Evolutionary conservation across 2,329 filamentous ascomycete genomes (phyloP).

Genomic region (Neurospora sp.): DNA sequence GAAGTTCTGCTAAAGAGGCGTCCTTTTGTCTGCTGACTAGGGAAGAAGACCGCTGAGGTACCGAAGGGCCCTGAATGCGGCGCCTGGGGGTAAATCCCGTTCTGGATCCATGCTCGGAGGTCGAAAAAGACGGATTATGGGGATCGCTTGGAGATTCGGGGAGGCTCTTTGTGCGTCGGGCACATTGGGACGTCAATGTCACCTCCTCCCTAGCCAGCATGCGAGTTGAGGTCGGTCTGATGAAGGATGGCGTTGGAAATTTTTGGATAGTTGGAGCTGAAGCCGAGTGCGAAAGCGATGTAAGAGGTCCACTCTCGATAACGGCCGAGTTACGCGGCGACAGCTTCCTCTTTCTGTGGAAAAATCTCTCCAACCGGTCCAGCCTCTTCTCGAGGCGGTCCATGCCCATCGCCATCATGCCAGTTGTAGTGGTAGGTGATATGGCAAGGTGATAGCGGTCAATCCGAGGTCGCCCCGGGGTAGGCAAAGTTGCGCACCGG

Average conservation of each 20-base stretch:
- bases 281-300: not conserved
- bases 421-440: not conserved
- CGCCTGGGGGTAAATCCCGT: not conserved
- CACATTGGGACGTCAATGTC: slow-evolving; percentile 5
- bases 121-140: not conserved
- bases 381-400: slow-evolving; percentile 44
- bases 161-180: slow-evolving; percentile 17
- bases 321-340: not conserved
- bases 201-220: slow-evolving; percentile 48
- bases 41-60: slow-evolving; percentile 13
- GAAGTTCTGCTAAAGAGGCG: slow-evolving; percentile 10
- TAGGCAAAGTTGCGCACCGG: not conserved
- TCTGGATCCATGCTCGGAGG: not conserved
- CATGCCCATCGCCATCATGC: slow-evolving; percentile 38
- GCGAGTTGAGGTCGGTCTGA: slow-evolving; percentile 42
- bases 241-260: slow-evolving; percentile 45
- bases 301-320: not conserved
- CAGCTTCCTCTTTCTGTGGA: slow-evolving; percentile 32
- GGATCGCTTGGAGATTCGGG: slow-evolving; percentile 12
- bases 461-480: not conserved
- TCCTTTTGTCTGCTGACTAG: slow-evolving; percentile 4
- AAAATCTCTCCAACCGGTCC: slow-evolving; percentile 39
- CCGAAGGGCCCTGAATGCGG: slow-evolving; percentile 1
- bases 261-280: slow-evolving; percentile 21
- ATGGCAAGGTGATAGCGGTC: not conserved